Percentiles rank a stretch among this genome's conserved stretches.
Evolutionary conservation across 805 yeast genomes (phyloP).

Genomic region (Saccharomycopsis olivae): DNA sequence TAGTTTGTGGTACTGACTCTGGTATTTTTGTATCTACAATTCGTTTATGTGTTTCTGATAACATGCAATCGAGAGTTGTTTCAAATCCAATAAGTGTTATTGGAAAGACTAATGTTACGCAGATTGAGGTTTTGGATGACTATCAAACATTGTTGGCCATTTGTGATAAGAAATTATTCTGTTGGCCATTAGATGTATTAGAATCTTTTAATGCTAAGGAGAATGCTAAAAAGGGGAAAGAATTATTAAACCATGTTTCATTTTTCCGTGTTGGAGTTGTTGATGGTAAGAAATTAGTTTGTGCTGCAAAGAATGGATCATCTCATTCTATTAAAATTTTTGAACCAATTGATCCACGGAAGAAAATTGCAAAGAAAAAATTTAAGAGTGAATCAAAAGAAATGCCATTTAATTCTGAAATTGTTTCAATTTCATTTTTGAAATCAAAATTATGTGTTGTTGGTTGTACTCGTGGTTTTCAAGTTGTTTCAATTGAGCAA

Average conservation of each 20-base stretch:
- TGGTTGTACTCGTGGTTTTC: slow-evolving; percentile 95
- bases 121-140: slow-evolving; percentile 85
- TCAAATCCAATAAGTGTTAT: slow-evolving; percentile 70
- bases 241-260: slow-evolving; percentile 75
- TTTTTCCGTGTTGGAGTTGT: slow-evolving; percentile 92
- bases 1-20: slow-evolving; percentile 82
- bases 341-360: slow-evolving; percentile 59
- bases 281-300: slow-evolving; percentile 76
- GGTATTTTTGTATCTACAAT: slow-evolving; percentile 82
- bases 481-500: slow-evolving; percentile 53
- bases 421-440: slow-evolving; percentile 82
- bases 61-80: slow-evolving; percentile 40
- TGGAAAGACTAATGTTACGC: slow-evolving; percentile 67
- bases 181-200: slow-evolving; percentile 66
- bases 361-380: slow-evolving; percentile 55
- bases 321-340: slow-evolving; percentile 74
- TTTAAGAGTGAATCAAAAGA: slow-evolving; percentile 63
- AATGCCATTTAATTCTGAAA: slow-evolving; percentile 76
- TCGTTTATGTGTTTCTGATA: slow-evolving; percentile 35
- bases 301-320: slow-evolving; percentile 78
- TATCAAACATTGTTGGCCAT: slow-evolving; percentile 73
- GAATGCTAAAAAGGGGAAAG: slow-evolving; percentile 53
- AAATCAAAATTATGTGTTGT: slow-evolving; percentile 74
- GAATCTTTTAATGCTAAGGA: slow-evolving; percentile 30
- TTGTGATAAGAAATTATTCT: slow-evolving; percentile 71